Conservation (phyloP, 768 basidiomycete species). For the Kwoniella botswanensis region DNA sequence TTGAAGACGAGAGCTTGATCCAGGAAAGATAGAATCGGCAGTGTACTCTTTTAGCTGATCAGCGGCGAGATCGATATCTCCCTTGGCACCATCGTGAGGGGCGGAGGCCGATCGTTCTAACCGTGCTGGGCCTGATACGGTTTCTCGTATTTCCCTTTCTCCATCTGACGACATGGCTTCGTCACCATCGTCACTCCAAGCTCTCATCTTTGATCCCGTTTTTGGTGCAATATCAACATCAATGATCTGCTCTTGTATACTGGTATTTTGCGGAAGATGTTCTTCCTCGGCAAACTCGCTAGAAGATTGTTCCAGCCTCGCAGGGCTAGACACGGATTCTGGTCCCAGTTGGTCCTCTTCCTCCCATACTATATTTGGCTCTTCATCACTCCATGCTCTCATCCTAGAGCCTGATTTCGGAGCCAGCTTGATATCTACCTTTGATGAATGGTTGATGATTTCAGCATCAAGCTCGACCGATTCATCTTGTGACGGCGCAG, state of each 20-base stretch:
- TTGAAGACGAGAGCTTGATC: neutral
- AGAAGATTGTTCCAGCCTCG: neutral
- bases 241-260: neutral
- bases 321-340: neutral
- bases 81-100: neutral
- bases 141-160: neutral
- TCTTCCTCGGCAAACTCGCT: neutral
- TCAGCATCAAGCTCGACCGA: too few relatives aligned
- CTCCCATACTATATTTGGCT: neutral
- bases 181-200: slow-evolving; percentile 8
- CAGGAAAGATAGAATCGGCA: neutral
- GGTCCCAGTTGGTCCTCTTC: neutral
- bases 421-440: too few relatives aligned
- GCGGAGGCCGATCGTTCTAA: neutral
- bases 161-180: neutral
- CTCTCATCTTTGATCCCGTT: neutral
- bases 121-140: neutral
- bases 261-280: neutral
- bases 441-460: too few relatives aligned
- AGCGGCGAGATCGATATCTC: neutral
- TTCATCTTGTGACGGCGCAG: neutral
- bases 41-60: neutral
- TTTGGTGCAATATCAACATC: neutral
- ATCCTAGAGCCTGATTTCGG: neutral
- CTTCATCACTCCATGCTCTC: neutral